Evolutionary conservation across 257 asterid genomes (phyloP).

Genomic region (Solanum commersonii): DNA sequence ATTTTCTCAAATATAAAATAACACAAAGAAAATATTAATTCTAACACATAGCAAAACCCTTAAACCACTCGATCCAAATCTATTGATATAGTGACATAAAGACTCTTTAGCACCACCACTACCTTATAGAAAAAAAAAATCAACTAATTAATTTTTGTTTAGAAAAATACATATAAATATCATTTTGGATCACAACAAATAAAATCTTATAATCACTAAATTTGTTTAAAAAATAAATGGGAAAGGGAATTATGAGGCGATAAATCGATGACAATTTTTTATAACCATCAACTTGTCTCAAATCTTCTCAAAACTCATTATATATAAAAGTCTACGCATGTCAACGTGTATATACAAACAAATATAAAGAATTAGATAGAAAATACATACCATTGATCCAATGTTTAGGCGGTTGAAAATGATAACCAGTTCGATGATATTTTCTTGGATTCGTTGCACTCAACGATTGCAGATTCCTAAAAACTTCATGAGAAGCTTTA

Average conservation of each 20-base stretch:
- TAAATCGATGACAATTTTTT: not conserved
- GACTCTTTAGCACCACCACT: not conserved
- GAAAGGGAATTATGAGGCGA: not conserved
- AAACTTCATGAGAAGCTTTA: not conserved
- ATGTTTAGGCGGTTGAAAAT: constrained; percentile 46
- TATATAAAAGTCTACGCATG: not conserved
- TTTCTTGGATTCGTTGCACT: not conserved
- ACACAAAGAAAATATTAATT: not conserved
- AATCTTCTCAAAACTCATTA: not conserved
- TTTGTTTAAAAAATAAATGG: not conserved
- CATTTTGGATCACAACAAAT: not conserved
- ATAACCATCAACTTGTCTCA: not conserved
- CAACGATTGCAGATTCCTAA: not conserved
- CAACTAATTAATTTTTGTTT: not conserved
- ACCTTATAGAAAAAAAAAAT: not conserved
- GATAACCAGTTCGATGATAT: constrained; percentile 44
- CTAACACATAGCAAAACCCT: not conserved
- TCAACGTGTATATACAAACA: not conserved
- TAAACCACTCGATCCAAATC: not conserved
- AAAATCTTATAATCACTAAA: not conserved
- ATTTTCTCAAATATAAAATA: not conserved
- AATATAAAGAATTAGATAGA: not conserved
- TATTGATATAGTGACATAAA: not conserved
- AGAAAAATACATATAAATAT: not conserved
- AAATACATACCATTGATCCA: constrained; percentile 51